phyloP scores from a whole-genome alignment of 345 rosid species.

The Moricandia arvensis region DNA sequence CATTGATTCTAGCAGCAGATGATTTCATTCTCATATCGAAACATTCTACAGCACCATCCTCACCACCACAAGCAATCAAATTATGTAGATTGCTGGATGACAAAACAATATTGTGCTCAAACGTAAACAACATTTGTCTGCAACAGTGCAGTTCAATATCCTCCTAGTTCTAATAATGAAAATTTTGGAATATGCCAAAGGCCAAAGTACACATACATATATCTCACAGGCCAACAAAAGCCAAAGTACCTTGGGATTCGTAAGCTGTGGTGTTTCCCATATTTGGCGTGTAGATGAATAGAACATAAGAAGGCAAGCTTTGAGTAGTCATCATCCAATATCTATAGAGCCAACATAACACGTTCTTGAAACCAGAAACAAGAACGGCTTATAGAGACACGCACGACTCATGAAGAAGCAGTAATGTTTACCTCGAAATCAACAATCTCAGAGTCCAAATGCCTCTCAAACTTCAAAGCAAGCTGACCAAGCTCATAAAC shows the following conservation, averaged over 20 bases:
- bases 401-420: neutral
- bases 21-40: constrained; percentile 81
- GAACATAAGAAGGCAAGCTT: constrained; percentile 94
- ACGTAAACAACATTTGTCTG: constrained; percentile 14
- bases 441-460: constrained; percentile 72
- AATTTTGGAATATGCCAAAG: no score
- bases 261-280: constrained; percentile 72
- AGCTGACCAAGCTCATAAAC: constrained; percentile 75
- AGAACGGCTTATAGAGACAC: constrained; percentile 20
- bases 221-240: constrained; percentile 14
- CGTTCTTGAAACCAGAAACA: neutral
- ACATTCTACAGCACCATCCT: constrained; percentile 86
- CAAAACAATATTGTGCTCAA: constrained; percentile 23
- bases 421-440: constrained; percentile 62
- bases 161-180: neutral
- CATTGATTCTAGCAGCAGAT: constrained; percentile 80
- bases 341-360: constrained; percentile 40
- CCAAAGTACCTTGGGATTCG: constrained; percentile 71
- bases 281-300: constrained; percentile 78
- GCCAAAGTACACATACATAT: no score
- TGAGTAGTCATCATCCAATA: constrained; percentile 79
- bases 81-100: constrained; percentile 64
- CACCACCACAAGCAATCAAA: constrained; percentile 96
- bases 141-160: neutral
- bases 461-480: constrained; percentile 83